These are phyloP conservation scores for Penicillium desertorum DNA, from an alignment of 495 filamentous ascomycete genomes.

Conservation along the genomic window DNA sequence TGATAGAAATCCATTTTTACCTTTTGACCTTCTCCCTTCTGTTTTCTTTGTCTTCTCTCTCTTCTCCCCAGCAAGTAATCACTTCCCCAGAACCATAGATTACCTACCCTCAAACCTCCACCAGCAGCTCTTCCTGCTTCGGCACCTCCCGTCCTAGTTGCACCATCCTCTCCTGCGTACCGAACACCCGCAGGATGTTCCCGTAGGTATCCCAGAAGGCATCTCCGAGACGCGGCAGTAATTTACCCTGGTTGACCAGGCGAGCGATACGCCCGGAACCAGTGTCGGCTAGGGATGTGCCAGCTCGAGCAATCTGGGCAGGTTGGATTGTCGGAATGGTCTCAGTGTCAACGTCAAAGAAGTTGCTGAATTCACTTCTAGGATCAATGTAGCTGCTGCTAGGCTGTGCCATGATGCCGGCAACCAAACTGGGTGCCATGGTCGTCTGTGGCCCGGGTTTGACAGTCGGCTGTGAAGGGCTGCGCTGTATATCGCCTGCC, in stretches of 20 bases:
- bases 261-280: not conserved
- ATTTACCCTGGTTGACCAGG: conserved; percentile 20
- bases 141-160: conserved; percentile 26
- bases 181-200: conserved; percentile 67
- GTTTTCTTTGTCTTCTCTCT: not conserved
- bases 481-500: conserved; percentile 49
- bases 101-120: not conserved
- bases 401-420: not conserved
- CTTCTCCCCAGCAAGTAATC: not conserved
- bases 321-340: not conserved
- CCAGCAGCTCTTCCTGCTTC: conserved; percentile 1
- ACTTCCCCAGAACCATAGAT: not conserved
- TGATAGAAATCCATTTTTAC: not conserved
- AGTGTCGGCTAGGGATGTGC: conserved; percentile 6
- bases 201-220: conserved; percentile 62
- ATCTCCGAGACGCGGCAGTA: conserved; percentile 51
- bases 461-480: not conserved
- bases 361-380: not conserved
- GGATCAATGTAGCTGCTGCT: not conserved
- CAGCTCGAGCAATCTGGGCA: not conserved
- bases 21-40: too few species aligned
- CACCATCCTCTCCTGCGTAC: conserved; percentile 57
- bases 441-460: not conserved
- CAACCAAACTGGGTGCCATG: not conserved
- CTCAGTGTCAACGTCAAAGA: conserved; percentile 9